phyloP scores from a whole-genome alignment of 257 asterid genomes.

The Nicotiana tabacum region DNA sequence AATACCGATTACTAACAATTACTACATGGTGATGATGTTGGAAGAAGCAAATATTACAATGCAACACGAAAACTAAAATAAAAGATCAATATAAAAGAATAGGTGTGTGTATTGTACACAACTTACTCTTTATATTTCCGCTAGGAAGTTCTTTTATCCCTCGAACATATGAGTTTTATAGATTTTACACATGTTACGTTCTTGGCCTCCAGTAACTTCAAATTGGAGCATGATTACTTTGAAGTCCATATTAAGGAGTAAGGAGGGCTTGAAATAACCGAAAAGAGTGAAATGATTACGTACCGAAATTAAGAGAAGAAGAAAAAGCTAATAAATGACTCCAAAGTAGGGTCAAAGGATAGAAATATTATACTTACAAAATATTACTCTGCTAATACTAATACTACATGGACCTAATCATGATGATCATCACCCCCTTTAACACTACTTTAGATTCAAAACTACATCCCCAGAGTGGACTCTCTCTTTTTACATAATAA shows the following conservation, averaged over 20 bases:
- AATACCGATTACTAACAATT: no score
- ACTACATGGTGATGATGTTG: no score
- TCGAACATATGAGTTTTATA: no score
- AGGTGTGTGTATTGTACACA: no score
- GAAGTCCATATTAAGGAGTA: neutral
- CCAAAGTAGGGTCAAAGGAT: slow-evolving; percentile 52
- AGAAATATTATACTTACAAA: slow-evolving; percentile 12
- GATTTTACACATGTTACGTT: neutral
- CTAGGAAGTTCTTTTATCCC: no score
- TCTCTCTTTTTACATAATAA: slow-evolving; percentile 14
- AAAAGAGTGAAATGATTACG: slow-evolving; percentile 20
- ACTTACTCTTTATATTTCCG: no score
- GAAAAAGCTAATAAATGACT: slow-evolving; percentile 40
- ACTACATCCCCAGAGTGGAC: slow-evolving; percentile 17
- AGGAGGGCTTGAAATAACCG: neutral
- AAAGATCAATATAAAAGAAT: no score
- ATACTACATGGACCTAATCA: slow-evolving; percentile 37
- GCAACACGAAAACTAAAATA: no score
- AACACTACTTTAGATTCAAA: slow-evolving; percentile 54
- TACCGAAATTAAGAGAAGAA: slow-evolving; percentile 33
- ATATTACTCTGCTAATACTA: neutral
- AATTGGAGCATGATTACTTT: neutral
- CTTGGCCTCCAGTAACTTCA: neutral
- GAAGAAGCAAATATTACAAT: no score
- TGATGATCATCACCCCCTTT: slow-evolving; percentile 37